Evolutionary conservation across 495 filamentous ascomycete genomes (phyloP), one percentile per base, ranked within the genome.

Genomic region (Entonaema liquescens): DNA sequence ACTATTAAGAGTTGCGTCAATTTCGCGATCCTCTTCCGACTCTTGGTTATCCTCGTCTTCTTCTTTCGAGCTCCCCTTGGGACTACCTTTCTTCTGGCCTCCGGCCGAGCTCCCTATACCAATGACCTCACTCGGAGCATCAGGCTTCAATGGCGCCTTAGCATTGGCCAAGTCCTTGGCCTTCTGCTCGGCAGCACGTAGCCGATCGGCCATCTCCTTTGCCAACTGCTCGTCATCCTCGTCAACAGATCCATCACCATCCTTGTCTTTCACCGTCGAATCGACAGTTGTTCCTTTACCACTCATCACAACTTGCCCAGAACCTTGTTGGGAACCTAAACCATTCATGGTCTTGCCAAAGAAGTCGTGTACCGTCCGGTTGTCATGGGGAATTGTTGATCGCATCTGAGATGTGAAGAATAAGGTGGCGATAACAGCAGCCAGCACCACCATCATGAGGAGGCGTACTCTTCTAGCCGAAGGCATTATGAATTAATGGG

Each of bases 401-500:
- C 80, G 79, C 60, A 76, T 67, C 35, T 78, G 78, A 9, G 80
- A 81, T 71, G 88, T 88, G 71, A 89, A 85, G 78, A 92, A 92
- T 49, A 92, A 81, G 21, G 87, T 81, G 62, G 86, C 79, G 60
- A 91, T 79, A 40, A 92, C 74, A 50, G 83, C 78, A 62, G 85
- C 81, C 62, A 92, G 71, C 56, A 89, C 79, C 31, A 86, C 77
- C 76, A 91, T 80, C 56, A 83, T 81, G 28, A 91, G 76, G 38
- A 88, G 77, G 59, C 88, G 88, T 44, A 92, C 65, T 59, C 92
- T 88, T 63, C 93, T 86, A 72, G 85, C 84, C 1, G 92, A 92
- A 73, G 89, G 87, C 92, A 96, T 94, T 47, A 52, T 83, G 78
- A 70, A 60, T 23, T 33, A 13, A 62, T 36, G 54, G 59, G 8